Conservation (phyloP, 2,329 filamentous ascomycete genomes). For the Clonostachys rhizophaga region DNA sequence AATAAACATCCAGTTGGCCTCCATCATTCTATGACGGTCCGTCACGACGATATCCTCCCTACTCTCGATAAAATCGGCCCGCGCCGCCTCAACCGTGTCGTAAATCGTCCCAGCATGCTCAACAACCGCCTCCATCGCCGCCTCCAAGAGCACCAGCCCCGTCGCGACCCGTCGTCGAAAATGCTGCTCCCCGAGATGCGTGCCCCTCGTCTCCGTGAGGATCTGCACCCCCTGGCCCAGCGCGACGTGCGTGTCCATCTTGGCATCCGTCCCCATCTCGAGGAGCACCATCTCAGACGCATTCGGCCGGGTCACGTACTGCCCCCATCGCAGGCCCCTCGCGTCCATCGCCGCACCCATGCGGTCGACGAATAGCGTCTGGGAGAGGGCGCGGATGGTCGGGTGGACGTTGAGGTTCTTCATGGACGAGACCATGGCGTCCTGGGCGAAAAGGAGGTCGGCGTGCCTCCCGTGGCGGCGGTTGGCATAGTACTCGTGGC, state of each 20-base stretch:
- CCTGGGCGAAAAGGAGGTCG: conserved; percentile 13
- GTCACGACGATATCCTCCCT: conserved; percentile 19
- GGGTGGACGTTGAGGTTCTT: conserved; percentile 24
- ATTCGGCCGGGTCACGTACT: conserved; percentile 14
- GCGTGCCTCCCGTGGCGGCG: conserved; percentile 10
- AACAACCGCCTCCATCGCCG: conserved; percentile 18
- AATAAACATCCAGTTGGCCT: conserved; percentile 15
- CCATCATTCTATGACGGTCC: conserved; percentile 11
- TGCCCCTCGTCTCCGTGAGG: conserved; percentile 20
- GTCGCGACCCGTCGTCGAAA: conserved; percentile 19
- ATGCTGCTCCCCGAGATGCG: conserved; percentile 19
- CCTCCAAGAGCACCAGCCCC: conserved; percentile 15
- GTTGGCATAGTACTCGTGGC: conserved; percentile 18
- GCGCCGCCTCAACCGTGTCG: conserved; percentile 13
- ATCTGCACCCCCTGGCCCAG: conserved; percentile 19
- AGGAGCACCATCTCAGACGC: conserved; percentile 9
- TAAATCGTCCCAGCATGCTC: conserved; percentile 17
- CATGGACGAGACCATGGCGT: conserved; percentile 21
- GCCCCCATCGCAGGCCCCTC: conserved; percentile 17
- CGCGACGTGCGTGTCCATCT: conserved; percentile 19
- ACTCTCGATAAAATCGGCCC: conserved; percentile 15
- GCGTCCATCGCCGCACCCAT: conserved; percentile 19
- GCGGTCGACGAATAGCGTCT: conserved; percentile 16
- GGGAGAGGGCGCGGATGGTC: conserved; percentile 16
- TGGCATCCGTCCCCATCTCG: conserved; percentile 18